Evolutionary conservation across 1,139 yeast genomes (phyloP).

Genomic region (Meyerozyma smithsonii): DNA sequence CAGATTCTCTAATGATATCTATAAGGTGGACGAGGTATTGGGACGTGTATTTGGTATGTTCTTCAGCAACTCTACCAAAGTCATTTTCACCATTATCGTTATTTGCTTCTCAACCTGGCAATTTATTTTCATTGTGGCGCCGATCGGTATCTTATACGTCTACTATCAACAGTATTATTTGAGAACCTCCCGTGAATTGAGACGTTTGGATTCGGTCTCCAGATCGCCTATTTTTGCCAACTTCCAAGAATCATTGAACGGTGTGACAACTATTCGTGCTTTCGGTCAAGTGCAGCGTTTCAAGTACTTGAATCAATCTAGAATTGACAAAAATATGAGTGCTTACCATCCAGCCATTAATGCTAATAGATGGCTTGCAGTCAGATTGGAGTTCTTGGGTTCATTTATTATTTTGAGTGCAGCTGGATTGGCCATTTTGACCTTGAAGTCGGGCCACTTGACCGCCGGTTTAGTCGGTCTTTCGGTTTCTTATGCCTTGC

Average conservation of each 20-base stretch:
- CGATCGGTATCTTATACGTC: conserved; percentile 66
- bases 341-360: conserved; percentile 93
- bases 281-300: conserved; percentile 76
- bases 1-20: conserved; percentile 90
- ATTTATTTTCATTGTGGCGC: conserved; percentile 65
- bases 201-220: conserved; percentile 90
- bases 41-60: conserved; percentile 84
- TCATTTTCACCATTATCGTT: conserved; percentile 75
- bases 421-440: conserved; percentile 71
- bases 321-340: conserved; percentile 80
- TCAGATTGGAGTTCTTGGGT: conserved; percentile 85
- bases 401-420: conserved; percentile 82
- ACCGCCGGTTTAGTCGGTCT: conserved; percentile 92
- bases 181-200: conserved; percentile 87
- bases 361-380: conserved; percentile 96
- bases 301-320: conserved; percentile 63
- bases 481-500: conserved; percentile 87
- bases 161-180: conserved; percentile 88
- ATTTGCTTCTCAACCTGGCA: conserved; percentile 88
- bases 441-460: conserved; percentile 62
- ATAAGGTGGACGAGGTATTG: conserved; percentile 83
- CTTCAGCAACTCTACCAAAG: conserved; percentile 67
- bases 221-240: conserved; percentile 94
- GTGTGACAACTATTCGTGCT: conserved; percentile 87
- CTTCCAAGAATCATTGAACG: conserved; percentile 91